Evolutionary conservation across 176 grass and related monocot species (phyloP).

Genomic region (Triticum monococcum): DNA sequence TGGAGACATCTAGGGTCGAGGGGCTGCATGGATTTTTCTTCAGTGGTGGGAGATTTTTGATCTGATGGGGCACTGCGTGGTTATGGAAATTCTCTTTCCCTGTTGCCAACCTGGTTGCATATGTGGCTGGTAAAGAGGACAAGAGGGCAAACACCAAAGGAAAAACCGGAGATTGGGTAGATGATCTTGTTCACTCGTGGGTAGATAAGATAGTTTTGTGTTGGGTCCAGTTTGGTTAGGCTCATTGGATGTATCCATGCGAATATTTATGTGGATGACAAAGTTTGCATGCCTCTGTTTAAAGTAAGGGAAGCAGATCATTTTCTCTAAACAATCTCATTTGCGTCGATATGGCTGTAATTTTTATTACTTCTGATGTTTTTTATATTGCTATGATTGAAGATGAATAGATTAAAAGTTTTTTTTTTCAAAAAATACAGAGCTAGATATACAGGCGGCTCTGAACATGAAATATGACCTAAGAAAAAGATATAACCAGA

Average conservation of each 20-base stretch:
- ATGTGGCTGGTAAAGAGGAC: conserved; percentile 18
- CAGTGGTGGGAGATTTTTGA: background rate
- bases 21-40: background rate
- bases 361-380: too few species aligned
- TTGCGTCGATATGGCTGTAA: background rate
- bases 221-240: background rate
- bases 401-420: too few species aligned
- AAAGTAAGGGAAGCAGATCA: background rate
- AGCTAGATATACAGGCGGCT: background rate
- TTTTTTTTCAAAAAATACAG: too few species aligned
- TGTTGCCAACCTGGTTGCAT: background rate
- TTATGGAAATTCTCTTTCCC: background rate
- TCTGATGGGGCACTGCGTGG: background rate
- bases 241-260: background rate
- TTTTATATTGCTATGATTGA: too few species aligned
- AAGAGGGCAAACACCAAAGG: background rate
- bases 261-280: background rate
- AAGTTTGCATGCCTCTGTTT: background rate
- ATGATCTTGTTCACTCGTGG: conserved; percentile 2
- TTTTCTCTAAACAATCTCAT: background rate
- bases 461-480: background rate
- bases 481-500: background rate
- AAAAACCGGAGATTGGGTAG: background rate
- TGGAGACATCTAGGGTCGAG: conserved; percentile 17
- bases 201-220: background rate